Percentiles rank a stretch among this genome's conserved stretches.
Conservation (phyloP, 768 basidiomycete species). For the Tylopilus sp. region DNA sequence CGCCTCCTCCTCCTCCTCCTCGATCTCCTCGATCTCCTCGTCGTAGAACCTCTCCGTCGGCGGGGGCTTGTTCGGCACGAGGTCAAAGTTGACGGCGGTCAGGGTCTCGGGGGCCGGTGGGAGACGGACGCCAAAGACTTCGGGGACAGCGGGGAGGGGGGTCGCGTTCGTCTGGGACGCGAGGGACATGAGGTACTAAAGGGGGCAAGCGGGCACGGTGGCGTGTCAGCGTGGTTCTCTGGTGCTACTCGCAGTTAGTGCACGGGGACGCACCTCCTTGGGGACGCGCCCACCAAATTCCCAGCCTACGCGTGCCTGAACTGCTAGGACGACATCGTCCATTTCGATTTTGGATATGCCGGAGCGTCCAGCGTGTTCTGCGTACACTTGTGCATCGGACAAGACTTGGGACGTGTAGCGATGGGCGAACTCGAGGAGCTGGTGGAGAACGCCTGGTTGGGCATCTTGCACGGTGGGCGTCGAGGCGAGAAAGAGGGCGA, state of each 20-base stretch:
- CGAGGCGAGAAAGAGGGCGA: constrained; percentile 79
- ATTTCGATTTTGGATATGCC: constrained; percentile 67
- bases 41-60: constrained; percentile 73
- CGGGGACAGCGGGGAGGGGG: constrained; percentile 80
- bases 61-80: constrained; percentile 81
- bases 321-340: constrained; percentile 77
- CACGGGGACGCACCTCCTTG: constrained; percentile 71
- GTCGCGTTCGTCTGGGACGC: constrained; percentile 80
- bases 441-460: constrained; percentile 82
- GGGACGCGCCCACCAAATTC: constrained; percentile 87
- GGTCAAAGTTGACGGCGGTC: constrained; percentile 80
- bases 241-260: too few relatives aligned
- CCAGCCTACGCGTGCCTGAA: constrained; percentile 90
- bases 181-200: constrained; percentile 71
- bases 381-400: constrained; percentile 82
- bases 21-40: constrained; percentile 79
- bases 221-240: too few relatives aligned
- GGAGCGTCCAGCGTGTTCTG: constrained; percentile 76
- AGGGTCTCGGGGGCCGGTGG: constrained; percentile 67
- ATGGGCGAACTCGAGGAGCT: constrained; percentile 83
- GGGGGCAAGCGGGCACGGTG: too few relatives aligned
- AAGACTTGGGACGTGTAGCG: constrained; percentile 81
- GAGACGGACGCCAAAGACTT: constrained; percentile 84
- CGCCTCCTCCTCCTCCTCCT: constrained; percentile 38
- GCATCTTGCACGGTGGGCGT: constrained; percentile 83